Conservation (phyloP, 2,329 filamentous ascomycete species). For the Phialemoniopsis sp. region DNA sequence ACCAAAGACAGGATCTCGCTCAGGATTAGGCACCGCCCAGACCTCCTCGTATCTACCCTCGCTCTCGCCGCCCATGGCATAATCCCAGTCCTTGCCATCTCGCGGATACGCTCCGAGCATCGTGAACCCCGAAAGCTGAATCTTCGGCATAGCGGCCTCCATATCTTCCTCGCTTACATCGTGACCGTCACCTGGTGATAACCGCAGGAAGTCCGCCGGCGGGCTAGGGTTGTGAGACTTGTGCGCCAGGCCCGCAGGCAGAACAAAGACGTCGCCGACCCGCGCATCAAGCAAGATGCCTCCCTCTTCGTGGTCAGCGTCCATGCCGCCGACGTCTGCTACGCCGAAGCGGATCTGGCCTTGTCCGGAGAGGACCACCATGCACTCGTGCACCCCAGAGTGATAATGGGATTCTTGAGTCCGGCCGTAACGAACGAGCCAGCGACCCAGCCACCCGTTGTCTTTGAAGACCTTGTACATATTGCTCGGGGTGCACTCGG, state of each 20-base stretch:
- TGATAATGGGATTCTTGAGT: constrained; percentile 56
- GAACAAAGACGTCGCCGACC: constrained; percentile 53
- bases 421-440: constrained; percentile 52
- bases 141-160: constrained; percentile 23
- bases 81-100: constrained; percentile 43
- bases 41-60: constrained; percentile 31
- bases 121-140: constrained; percentile 39
- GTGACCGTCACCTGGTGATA: constrained; percentile 38
- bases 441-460: constrained; percentile 50
- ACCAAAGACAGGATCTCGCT: constrained; percentile 43
- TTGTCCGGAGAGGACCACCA: constrained; percentile 46
- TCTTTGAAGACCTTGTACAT: constrained; percentile 35
- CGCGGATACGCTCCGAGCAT: constrained; percentile 56
- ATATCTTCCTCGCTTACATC: constrained; percentile 23
- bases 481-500: too few relatives aligned
- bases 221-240: constrained; percentile 42
- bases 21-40: constrained; percentile 39
- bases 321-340: constrained; percentile 36
- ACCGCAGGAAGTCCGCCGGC: constrained; percentile 26
- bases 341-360: constrained; percentile 51
- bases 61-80: constrained; percentile 35
- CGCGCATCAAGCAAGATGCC: constrained; percentile 42
- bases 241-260: constrained; percentile 51
- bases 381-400: constrained; percentile 50
- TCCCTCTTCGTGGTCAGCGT: constrained; percentile 32